Evolutionary conservation across 2,329 filamentous ascomycete genomes (phyloP).

Genomic region (Apiospora rasikravindrae): DNA sequence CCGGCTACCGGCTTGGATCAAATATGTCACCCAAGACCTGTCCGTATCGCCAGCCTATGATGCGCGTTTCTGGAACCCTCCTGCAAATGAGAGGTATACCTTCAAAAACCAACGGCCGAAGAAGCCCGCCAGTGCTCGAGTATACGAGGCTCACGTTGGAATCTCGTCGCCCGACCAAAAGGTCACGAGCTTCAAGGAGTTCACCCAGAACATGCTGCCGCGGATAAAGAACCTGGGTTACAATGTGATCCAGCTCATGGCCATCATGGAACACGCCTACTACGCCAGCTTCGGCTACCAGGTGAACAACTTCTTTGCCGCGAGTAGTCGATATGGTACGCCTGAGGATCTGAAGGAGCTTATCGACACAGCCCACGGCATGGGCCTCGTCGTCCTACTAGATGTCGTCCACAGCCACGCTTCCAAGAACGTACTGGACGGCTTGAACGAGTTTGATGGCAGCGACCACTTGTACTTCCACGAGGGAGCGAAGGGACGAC

Average conservation of each 20-base stretch:
- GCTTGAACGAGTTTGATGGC: constrained; percentile 94
- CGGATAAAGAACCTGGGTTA: constrained; percentile 90
- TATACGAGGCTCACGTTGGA: constrained; percentile 98
- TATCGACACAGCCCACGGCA: constrained; percentile 88
- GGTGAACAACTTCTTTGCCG: constrained; percentile 98
- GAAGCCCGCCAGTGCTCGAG: constrained; percentile 84
- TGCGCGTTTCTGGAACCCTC: constrained; percentile 96
- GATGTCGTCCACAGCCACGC: constrained; percentile 98
- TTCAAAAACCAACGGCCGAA: constrained; percentile 85
- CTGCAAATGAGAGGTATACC: constrained; percentile 73
- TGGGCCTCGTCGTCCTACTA: constrained; percentile 89
- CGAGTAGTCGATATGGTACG: constrained; percentile 90
- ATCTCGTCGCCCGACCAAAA: constrained; percentile 90
- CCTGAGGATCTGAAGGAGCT: constrained; percentile 97
- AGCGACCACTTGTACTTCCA: constrained; percentile 98
- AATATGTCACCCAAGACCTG: constrained; percentile 92
- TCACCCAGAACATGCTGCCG: constrained; percentile 89
- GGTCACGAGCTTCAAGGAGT: constrained; percentile 96
- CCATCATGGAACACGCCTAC: constrained; percentile 99
- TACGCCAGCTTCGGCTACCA: constrained; percentile 99
- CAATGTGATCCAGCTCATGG: constrained; percentile 98
- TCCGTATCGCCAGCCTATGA: constrained; percentile 91
- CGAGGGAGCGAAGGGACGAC: constrained; percentile 78
- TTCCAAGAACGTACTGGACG: constrained; percentile 95
- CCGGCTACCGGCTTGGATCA: constrained; percentile 95